Base-by-base conservation (phyloP, 2,329 filamentous ascomycete genomes). In the Colletotrichum sp. region DNA sequence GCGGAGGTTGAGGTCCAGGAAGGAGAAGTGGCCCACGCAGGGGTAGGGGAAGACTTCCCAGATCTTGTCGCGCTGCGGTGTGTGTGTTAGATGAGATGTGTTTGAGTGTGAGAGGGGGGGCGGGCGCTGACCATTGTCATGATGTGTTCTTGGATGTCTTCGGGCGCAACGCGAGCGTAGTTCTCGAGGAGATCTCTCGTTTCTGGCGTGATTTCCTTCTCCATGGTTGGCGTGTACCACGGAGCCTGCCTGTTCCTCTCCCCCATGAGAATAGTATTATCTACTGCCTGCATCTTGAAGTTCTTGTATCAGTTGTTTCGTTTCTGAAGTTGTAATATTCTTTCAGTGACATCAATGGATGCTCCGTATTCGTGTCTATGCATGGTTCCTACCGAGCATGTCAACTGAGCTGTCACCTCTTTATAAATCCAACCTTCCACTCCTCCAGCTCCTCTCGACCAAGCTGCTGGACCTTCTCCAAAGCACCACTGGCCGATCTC, bases 11-110 rank as follows among this genome's bases (percentile, higher is more conserved):
- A 77, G 59, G 60, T 78, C 70, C 36, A 78, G 71, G 70, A 78
- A 78, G 61, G 67, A 59, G 71, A 78, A 77, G 16, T 66, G 65
- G 18, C 76, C 72, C 5, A 78, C 72, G 59, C 77, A 78, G 9
- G 77, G 77, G 61, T 78, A 78, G 12, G 77, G 77, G 48, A 73
- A 74, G n/a, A 71, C 68, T 34, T 71, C 71, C 77, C 71, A 76
- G 39, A 76, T 65, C 69, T 70, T 74, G 64, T 77, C 70, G 26
- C 61, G 76, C 74, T 69, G 52, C 8, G n/a, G 26, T 10, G 18
- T 28, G 4, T 26, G 9, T 16, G 26, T 32, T n/a, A 59, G 55
- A 59, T 0, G 55, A 21, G 24, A 16, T 59, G 24, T 18, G 43
- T 16, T 8, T 15, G 6, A 10, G 4, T 36, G 30, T 18, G 10